A percentile compares a stretch with the other conserved stretches of the same genome.
Conservation (phyloP, 352 stramenopile genomes). For the Phytophthora foliorum region DNA sequence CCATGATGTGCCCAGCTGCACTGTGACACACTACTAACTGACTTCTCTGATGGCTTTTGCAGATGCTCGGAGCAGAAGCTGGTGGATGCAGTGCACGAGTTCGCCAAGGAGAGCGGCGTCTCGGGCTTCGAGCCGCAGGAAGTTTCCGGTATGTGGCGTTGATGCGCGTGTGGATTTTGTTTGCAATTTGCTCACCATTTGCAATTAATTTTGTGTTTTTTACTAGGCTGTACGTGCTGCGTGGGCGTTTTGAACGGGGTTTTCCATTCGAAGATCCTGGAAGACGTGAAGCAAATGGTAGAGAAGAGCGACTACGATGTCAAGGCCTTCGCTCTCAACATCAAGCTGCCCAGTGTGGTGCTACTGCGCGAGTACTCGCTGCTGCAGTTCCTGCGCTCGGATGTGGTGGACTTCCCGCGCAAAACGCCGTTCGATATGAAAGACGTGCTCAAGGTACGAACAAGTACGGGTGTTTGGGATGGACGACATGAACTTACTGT, state of each 20-base stretch:
- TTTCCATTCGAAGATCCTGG: conserved; percentile 59
- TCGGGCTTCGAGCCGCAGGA: conserved; percentile 26
- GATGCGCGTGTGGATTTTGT: background rate
- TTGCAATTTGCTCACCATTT: conserved; percentile 6
- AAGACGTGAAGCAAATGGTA: conserved; percentile 46
- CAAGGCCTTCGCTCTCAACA: conserved; percentile 78
- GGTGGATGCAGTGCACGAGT: conserved; percentile 31
- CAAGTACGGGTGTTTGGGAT: conserved; percentile 1
- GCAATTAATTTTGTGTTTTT: conserved; percentile 1
- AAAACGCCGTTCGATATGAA: conserved; percentile 73
- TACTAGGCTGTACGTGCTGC: conserved; percentile 72
- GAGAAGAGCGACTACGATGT: conserved; percentile 68
- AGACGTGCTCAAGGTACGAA: conserved; percentile 77
- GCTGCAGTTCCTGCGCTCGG: conserved; percentile 59
- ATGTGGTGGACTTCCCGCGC: conserved; percentile 44
- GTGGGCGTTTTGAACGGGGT: conserved; percentile 62
- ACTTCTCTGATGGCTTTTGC: conserved; percentile 7
- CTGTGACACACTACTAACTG: conserved; percentile 9
- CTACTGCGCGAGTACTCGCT: conserved; percentile 84
- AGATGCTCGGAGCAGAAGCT: conserved; percentile 48
- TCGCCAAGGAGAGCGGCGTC: conserved; percentile 30
- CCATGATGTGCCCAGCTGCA: conserved; percentile 17
- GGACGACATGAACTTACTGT: conserved; percentile 7
- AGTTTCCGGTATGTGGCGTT: conserved; percentile 27
- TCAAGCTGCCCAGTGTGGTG: conserved; percentile 83